phyloP scores from a whole-genome alignment of 1,284 basidiomycete species.

The Erythrobasidium hasegawianum region DNA sequence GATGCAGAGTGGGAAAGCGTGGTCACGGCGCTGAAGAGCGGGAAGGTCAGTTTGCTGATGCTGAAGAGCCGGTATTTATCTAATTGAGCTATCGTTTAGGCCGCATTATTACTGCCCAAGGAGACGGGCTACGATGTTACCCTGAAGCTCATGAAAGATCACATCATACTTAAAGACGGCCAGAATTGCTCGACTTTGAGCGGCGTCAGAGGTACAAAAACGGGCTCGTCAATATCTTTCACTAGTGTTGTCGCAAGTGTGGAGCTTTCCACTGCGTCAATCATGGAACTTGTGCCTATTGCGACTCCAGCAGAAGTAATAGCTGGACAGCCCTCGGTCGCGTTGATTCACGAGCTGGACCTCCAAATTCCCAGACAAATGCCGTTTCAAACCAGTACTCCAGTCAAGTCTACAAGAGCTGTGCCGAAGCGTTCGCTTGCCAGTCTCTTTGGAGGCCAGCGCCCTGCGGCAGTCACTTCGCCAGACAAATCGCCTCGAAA shows the following conservation, averaged over 20 bases:
- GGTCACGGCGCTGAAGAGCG: conserved; percentile 27
- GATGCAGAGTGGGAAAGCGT: conserved; percentile 34
- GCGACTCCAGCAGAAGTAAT: conserved; percentile 15
- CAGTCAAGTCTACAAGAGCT: background rate
- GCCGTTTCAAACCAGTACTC: background rate
- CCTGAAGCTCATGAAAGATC: conserved; percentile 13
- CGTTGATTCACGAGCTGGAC: conserved; percentile 8
- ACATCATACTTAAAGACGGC: conserved; percentile 30
- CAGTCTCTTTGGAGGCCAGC: conserved; percentile 26
- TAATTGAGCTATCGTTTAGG: conserved; percentile 3
- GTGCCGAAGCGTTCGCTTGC: conserved; percentile 11
- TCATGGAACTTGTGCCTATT: conserved; percentile 10
- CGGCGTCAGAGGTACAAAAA: conserved; percentile 19
- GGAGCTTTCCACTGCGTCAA: conserved; percentile 8
- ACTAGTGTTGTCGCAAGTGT: conserved; percentile 7
- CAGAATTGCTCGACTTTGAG: conserved; percentile 21
- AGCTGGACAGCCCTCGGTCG: background rate
- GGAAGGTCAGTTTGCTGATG: conserved; percentile 34
- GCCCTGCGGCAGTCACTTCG: conserved; percentile 4
- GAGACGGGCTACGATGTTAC: conserved; percentile 16
- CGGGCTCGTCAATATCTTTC: conserved; percentile 11
- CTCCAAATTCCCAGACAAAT: conserved; percentile 10
- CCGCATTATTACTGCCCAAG: conserved; percentile 5
- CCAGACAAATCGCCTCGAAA: background rate
- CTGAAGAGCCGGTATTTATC: background rate